These are phyloP conservation scores for Fragilariopsis cylindrus DNA, from an alignment of 108 stramenopile genomes.

Conservation along the genomic window DNA sequence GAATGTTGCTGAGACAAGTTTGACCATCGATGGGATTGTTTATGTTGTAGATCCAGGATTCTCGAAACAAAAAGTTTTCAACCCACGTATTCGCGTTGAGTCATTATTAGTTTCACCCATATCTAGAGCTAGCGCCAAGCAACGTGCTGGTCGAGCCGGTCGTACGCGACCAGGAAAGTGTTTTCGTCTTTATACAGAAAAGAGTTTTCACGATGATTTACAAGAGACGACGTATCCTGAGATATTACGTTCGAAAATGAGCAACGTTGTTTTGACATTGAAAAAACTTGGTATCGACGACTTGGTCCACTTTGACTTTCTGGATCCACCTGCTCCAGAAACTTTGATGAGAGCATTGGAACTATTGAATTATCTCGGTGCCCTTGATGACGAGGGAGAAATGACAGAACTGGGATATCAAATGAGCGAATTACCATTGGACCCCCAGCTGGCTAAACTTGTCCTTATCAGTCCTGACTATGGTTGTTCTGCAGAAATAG, in stretches of 20 bases:
- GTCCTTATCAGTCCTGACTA: slow-evolving; percentile 94
- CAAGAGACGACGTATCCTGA: slow-evolving; percentile 99
- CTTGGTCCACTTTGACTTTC: slow-evolving; percentile 99
- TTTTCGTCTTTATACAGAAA: slow-evolving; percentile 98
- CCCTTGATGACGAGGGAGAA: slow-evolving; percentile 97
- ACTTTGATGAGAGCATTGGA: slow-evolving; percentile 99
- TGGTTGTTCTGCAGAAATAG: slow-evolving; percentile 95
- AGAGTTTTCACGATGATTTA: slow-evolving; percentile 94
- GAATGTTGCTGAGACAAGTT: slow-evolving; percentile 98
- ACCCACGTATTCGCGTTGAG: slow-evolving; percentile 98
- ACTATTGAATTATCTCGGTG: slow-evolving; percentile 96
- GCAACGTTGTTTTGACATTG: slow-evolving; percentile 93
- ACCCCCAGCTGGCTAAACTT: slow-evolving; percentile 89
- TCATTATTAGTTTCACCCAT: slow-evolving; percentile 97
- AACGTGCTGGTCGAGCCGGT: slow-evolving; percentile 95
- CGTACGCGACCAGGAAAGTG: slow-evolving; percentile 99
- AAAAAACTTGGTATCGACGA: slow-evolving; percentile 98
- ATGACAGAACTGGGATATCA: slow-evolving; percentile 95
- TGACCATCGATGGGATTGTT: slow-evolving; percentile 99
- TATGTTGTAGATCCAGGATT: slow-evolving; percentile 99
- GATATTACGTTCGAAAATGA: slow-evolving; percentile 93
- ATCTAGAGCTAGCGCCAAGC: slow-evolving; percentile 94
- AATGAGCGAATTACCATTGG: slow-evolving; percentile 97
- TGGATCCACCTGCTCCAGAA: slow-evolving; percentile 99
- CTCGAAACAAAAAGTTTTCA: slow-evolving; percentile 99